Conservation (phyloP, 2,329 filamentous ascomycete genomes). For the Biscogniauxia mediterranea region DNA sequence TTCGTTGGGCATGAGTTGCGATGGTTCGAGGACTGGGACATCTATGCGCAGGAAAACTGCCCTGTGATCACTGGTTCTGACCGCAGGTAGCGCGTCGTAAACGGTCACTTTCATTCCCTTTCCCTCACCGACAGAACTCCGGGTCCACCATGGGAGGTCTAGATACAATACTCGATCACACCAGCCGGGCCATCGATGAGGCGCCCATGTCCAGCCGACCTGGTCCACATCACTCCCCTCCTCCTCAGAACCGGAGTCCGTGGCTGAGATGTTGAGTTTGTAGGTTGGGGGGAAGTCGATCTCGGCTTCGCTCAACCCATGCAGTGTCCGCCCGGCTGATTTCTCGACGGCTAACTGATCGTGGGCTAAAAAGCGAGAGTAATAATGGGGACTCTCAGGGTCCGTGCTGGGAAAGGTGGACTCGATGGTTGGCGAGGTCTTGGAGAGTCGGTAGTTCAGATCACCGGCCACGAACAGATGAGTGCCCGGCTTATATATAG, state of each 20-base stretch:
- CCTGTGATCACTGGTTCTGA: conserved; percentile 84
- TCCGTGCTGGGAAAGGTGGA: conserved; percentile 63
- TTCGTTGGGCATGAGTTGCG: conserved; percentile 37
- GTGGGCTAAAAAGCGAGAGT: conserved; percentile 61
- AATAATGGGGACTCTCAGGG: conserved; percentile 59
- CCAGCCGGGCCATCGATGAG: conserved; percentile 87
- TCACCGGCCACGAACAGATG: conserved; percentile 89
- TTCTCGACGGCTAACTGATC: conserved; percentile 82
- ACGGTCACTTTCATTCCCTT: conserved; percentile 50
- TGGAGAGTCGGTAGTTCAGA: conserved; percentile 88
- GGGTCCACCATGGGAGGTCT: conserved; percentile 55
- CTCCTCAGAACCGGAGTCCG: conserved; percentile 22
- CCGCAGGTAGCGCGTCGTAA: conserved; percentile 75
- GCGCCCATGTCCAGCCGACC: conserved; percentile 69
- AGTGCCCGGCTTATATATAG: conserved; percentile 71
- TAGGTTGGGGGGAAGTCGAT: conserved; percentile 89
- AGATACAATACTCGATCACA: conserved; percentile 87
- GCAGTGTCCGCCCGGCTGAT: conserved; percentile 66
- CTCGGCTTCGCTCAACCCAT: conserved; percentile 72
- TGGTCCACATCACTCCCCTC: conserved; percentile 32
- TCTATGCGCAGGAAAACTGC: conserved; percentile 71
- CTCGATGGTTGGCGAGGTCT: conserved; percentile 57
- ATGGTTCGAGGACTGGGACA: conserved; percentile 57
- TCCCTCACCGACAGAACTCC: conserved; percentile 21
- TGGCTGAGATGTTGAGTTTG: conserved; percentile 66